phyloP scores from a whole-genome alignment of 176 grass and related monocot species.

The Phragmites australis region DNA sequence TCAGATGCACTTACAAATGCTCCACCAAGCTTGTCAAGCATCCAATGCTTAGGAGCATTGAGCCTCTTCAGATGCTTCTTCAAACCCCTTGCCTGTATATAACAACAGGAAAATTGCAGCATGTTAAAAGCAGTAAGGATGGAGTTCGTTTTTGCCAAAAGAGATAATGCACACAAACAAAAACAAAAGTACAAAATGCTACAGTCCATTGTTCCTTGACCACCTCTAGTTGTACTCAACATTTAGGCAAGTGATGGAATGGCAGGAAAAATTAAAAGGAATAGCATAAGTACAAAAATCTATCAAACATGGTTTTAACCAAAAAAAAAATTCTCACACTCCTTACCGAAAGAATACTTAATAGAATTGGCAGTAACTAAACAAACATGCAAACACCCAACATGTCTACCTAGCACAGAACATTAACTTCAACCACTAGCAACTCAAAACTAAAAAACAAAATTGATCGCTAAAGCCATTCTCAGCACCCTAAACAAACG shows the following conservation, averaged over 20 bases:
- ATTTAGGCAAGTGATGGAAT: not conserved
- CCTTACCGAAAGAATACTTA: not conserved
- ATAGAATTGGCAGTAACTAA: not conserved
- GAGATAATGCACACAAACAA: not conserved
- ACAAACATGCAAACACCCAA: not conserved
- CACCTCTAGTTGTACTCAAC: not conserved
- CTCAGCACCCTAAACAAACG: not conserved
- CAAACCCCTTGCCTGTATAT: slow-evolving; percentile 28
- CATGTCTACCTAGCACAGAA: not conserved
- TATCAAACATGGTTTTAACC: not conserved
- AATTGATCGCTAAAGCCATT: not conserved
- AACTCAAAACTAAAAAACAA: not conserved
- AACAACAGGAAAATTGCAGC: not conserved
- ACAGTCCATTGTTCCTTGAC: not conserved
- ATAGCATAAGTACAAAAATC: not conserved
- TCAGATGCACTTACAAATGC: slow-evolving; percentile 21
- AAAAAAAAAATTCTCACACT: not conserved
- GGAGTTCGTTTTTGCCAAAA: not conserved
- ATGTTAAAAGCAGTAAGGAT: not conserved
- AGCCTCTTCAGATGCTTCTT: slow-evolving; percentile 46
- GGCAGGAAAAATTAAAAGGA: not conserved
- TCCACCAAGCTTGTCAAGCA: slow-evolving; percentile 45
- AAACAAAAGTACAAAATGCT: not conserved
- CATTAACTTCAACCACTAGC: not conserved
- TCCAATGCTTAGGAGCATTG: slow-evolving; percentile 43